Conservation (phyloP, 31 red algal genomes). For the Porphyra umbilicalis region DNA sequence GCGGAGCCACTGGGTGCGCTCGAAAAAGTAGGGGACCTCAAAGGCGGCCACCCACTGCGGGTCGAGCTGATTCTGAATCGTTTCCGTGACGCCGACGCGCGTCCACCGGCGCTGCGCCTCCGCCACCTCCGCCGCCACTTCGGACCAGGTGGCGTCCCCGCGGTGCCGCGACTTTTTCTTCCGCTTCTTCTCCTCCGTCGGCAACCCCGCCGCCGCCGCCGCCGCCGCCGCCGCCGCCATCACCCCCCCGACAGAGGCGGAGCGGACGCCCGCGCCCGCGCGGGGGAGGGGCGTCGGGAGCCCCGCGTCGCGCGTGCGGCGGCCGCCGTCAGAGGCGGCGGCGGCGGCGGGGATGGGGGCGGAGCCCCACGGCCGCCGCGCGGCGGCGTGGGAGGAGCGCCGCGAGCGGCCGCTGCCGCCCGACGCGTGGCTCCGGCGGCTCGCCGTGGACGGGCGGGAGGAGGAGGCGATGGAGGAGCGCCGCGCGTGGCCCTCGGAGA, state of each 20-base stretch:
- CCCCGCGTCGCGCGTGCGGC: neutral
- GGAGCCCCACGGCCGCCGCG: neutral
- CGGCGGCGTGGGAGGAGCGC: neutral
- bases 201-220: neutral
- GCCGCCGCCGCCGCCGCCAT: neutral
- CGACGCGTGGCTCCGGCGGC: neutral
- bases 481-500: neutral
- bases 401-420: neutral
- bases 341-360: neutral
- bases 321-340: too few relatives aligned
- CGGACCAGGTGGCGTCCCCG: neutral
- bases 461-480: neutral
- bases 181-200: too few relatives aligned
- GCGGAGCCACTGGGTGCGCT: constrained; percentile 44
- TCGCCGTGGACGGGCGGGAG: too few relatives aligned
- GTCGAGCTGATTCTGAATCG: constrained; percentile 29
- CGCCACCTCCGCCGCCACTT: neutral
- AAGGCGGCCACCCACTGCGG: constrained; percentile 27
- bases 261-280: neutral
- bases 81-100: constrained; percentile 37
- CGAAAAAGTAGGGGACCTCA: constrained; percentile 60
- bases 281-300: neutral
- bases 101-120: constrained; percentile 12
- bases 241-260: neutral
- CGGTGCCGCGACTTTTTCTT: neutral